Conservation (phyloP, 805 yeast genomes). For the Kodamaea lidongshanica region DNA sequence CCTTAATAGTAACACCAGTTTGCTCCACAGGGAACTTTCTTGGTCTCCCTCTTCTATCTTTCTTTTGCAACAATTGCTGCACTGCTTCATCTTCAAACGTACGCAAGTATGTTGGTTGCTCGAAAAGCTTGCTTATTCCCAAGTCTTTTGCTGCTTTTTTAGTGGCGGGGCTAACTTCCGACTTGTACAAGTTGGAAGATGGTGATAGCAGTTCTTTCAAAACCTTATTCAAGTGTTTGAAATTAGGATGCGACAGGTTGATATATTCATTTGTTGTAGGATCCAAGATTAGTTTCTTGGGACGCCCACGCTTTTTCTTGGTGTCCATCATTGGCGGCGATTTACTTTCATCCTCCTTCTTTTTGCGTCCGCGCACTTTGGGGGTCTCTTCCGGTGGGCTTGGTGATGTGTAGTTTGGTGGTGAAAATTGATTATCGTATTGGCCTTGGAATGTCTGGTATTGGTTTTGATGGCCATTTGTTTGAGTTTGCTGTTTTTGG, state of each 20-base stretch:
- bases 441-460: conserved; percentile 10
- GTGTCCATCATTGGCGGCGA: conserved; percentile 11
- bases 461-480: conserved; percentile 8
- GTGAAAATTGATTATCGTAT: conserved; percentile 1
- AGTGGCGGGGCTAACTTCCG: conserved; percentile 1
- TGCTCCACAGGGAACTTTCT: conserved; percentile 44
- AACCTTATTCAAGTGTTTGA: conserved; percentile 32
- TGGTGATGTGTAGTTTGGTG: conserved; percentile 9
- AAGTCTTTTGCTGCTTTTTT: conserved; percentile 4
- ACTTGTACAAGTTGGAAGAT: too few species aligned
- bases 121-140: conserved; percentile 15
- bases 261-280: conserved; percentile 37
- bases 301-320: conserved; percentile 38
- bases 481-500: conserved; percentile 27
- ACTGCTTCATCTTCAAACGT: conserved; percentile 29
- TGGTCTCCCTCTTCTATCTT: conserved; percentile 47
- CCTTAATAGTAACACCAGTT: conserved; percentile 39
- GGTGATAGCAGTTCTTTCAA: conserved; percentile 13
- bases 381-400: conserved; percentile 11
- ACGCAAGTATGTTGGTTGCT: conserved; percentile 26
- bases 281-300: conserved; percentile 35
- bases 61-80: conserved; percentile 29
- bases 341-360: conserved; percentile 6
- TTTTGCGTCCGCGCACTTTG: conserved; percentile 5
- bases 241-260: conserved; percentile 38